Evolutionary conservation across 208 protist genomes (phyloP).

Genomic region (Leishmania guyanensis): DNA sequence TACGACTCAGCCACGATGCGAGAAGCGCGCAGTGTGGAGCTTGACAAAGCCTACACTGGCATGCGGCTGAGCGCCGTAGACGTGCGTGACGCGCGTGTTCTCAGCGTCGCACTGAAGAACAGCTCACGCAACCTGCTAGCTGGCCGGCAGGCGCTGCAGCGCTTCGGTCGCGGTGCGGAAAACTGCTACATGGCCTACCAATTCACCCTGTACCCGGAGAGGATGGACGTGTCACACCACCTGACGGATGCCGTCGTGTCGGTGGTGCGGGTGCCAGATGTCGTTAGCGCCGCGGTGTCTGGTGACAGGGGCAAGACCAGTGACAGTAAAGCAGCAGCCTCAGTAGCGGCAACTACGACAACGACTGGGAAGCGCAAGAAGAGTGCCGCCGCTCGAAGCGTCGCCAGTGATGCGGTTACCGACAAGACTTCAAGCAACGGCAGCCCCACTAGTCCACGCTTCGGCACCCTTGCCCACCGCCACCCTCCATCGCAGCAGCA

Average conservation of each 20-base stretch:
- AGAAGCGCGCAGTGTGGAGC: slow-evolving; percentile 56
- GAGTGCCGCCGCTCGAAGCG: background rate
- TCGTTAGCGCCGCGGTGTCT: background rate
- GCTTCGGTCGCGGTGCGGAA: slow-evolving; percentile 52
- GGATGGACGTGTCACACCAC: slow-evolving; percentile 64
- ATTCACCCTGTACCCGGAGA: slow-evolving; percentile 70
- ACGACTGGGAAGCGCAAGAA: slow-evolving; percentile 10
- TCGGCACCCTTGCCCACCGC: slow-evolving; percentile 9
- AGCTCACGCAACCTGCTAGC: slow-evolving; percentile 69
- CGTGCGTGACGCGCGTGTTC: slow-evolving; percentile 60
- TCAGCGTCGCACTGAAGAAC: slow-evolving; percentile 80
- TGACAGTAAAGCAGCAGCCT: background rate
- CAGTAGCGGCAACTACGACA: background rate
- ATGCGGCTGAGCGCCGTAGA: slow-evolving; percentile 77
- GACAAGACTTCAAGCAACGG: background rate
- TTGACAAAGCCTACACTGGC: slow-evolving; percentile 50
- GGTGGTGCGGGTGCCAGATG: slow-evolving; percentile 17
- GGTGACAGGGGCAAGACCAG: background rate
- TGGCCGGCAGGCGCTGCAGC: slow-evolving; percentile 69
- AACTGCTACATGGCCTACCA: slow-evolving; percentile 77
- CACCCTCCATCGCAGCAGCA: slow-evolving; percentile 28
- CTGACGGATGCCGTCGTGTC: slow-evolving; percentile 60
- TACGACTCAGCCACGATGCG: slow-evolving; percentile 57
- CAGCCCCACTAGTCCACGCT: slow-evolving; percentile 5
- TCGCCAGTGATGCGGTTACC: background rate